These are phyloP conservation scores for Macadamia integrifolia DNA, from an alignment of 164 flowering plant species.

Conservation along the genomic window DNA sequence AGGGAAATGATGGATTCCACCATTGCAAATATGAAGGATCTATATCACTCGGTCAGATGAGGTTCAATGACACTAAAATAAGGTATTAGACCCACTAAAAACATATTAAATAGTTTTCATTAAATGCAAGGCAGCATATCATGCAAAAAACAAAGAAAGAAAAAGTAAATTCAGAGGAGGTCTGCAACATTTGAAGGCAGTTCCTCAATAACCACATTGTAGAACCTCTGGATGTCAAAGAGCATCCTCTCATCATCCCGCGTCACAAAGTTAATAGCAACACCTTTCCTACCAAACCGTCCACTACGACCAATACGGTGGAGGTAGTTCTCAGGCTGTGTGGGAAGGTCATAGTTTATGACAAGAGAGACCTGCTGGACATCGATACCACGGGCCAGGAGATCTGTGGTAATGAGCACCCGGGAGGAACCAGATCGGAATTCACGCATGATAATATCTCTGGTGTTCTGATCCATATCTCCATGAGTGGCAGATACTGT, in stretches of 20 bases:
- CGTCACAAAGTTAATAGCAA: constrained; percentile 77
- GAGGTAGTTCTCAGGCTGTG: constrained; percentile 86
- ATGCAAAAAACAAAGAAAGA: no score
- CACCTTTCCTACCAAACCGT: constrained; percentile 84
- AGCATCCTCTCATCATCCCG: constrained; percentile 79
- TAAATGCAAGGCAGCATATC: no score
- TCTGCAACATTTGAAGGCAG: constrained; percentile 75
- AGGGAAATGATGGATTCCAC: background rate
- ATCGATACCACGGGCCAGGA: constrained; percentile 87
- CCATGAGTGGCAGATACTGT: constrained; percentile 90
- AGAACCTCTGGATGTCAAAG: constrained; percentile 70
- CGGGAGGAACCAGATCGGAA: constrained; percentile 86
- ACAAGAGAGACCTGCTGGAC: constrained; percentile 90
- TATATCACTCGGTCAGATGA: constrained; percentile 5
- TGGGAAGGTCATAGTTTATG: constrained; percentile 77
- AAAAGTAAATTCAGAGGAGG: constrained; percentile 41
- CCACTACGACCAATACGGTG: constrained; percentile 92
- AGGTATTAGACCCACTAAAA: no score
- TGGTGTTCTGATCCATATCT: constrained; percentile 87
- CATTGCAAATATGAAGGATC: constrained; percentile 14
- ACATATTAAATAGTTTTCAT: no score
- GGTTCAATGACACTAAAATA: constrained; percentile 3
- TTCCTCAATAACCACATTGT: constrained; percentile 71
- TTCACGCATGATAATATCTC: constrained; percentile 85
- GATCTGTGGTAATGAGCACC: constrained; percentile 82